Evolutionary conservation across 306 rosid species (phyloP).

Genomic region (Cucumis melo): DNA sequence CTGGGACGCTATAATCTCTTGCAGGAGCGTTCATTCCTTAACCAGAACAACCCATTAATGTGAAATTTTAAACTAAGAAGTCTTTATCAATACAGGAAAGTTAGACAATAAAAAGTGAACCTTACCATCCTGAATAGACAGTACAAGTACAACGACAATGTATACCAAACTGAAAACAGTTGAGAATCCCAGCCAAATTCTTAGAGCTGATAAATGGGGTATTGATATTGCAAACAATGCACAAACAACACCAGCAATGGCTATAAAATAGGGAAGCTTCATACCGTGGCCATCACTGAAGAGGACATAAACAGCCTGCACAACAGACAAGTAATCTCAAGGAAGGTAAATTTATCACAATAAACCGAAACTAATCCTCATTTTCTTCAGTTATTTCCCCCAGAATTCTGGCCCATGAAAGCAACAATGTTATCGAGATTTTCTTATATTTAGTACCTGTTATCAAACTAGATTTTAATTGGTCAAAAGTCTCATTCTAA

Average conservation of each 20-base stretch:
- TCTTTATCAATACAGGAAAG: too few relatives aligned
- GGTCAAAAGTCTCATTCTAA: neutral
- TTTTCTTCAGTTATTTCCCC: too few relatives aligned
- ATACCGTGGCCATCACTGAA: constrained; percentile 40
- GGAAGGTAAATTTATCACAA: too few relatives aligned
- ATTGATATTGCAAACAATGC: constrained; percentile 72
- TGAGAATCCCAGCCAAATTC: constrained; percentile 85
- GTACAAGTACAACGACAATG: constrained; percentile 36
- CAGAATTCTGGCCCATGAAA: neutral
- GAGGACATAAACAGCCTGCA: constrained; percentile 71
- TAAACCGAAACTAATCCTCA: too few relatives aligned
- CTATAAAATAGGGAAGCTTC: constrained; percentile 81
- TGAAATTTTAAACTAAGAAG: too few relatives aligned
- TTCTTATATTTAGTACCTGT: neutral
- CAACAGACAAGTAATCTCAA: neutral
- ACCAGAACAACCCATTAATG: neutral
- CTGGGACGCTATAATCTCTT: constrained; percentile 55
- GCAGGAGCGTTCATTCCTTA: constrained; percentile 60
- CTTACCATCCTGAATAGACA: constrained; percentile 73
- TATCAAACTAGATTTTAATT: neutral
- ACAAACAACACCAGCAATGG: constrained; percentile 67
- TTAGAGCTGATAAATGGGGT: constrained; percentile 91
- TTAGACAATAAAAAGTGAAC: constrained; percentile 9
- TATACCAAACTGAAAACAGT: constrained; percentile 64
- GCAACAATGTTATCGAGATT: neutral